These are phyloP conservation scores for Apostasia ramifera DNA, from an alignment of 106 monocot species.

Conservation along the genomic window DNA sequence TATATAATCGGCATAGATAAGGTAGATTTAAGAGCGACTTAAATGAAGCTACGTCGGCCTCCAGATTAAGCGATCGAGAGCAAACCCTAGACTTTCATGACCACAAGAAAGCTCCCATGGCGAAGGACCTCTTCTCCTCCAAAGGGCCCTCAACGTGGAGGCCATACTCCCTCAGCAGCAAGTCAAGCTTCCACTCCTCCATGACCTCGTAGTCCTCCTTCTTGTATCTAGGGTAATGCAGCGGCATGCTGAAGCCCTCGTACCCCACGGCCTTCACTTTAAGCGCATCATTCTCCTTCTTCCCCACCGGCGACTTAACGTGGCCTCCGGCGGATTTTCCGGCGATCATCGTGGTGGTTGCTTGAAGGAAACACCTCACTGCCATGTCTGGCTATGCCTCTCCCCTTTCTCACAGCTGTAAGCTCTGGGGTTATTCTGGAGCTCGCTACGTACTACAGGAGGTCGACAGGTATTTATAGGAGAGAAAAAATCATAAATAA, in stretches of 20 bases:
- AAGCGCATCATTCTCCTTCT: background rate
- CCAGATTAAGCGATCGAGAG: too few species aligned
- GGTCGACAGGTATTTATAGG: background rate
- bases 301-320: background rate
- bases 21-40: too few species aligned
- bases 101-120: constrained; percentile 53
- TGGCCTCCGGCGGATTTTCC: background rate
- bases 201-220: constrained; percentile 49
- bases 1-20: too few species aligned
- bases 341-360: background rate
- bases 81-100: background rate
- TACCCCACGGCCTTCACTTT: background rate
- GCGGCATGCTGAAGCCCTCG: constrained; percentile 35
- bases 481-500: too few species aligned
- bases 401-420: background rate
- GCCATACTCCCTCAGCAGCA: constrained; percentile 39
- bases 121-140: constrained; percentile 36
- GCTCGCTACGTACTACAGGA: background rate
- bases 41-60: too few species aligned
- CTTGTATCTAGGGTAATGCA: constrained; percentile 53
- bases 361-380: constrained; percentile 1
- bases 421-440: too few species aligned
- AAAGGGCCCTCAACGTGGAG: constrained; percentile 20
- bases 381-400: background rate
- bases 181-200: constrained; percentile 51